These are phyloP conservation scores for Cytospora piceicola DNA, from an alignment of 2,329 filamentous ascomycete species.

Conservation along the genomic window DNA sequence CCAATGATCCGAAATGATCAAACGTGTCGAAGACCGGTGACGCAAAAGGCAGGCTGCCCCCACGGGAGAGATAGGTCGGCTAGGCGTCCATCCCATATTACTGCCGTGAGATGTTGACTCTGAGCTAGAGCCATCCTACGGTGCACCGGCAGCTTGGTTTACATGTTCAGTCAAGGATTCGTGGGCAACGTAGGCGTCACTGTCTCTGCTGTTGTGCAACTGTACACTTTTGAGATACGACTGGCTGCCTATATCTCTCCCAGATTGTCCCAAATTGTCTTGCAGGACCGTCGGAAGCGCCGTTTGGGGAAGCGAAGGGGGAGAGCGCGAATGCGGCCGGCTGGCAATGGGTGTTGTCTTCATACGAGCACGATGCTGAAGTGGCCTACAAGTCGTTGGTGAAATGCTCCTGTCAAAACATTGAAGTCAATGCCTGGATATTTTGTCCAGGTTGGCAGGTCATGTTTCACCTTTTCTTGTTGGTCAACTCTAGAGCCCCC, in stretches of 20 bases:
- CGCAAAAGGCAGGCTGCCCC: not conserved
- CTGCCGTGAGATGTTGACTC: not conserved
- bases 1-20: not conserved
- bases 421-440: not conserved
- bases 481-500: not conserved
- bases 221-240: not conserved
- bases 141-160: not conserved
- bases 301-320: slow-evolving; percentile 6
- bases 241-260: slow-evolving; percentile 1
- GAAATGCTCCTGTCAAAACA: not conserved
- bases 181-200: not conserved
- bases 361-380: not conserved
- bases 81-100: not conserved
- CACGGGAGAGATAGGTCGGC: not conserved
- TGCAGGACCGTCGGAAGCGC: not conserved
- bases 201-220: not conserved
- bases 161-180: not conserved
- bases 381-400: not conserved
- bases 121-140: not conserved
- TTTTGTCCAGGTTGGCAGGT: not conserved
- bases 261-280: not conserved
- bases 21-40: not conserved
- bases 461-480: not conserved
- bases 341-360: not conserved
- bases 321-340: not conserved